Conservation (phyloP, 2,329 filamentous ascomycete genomes). For the Sporothrix mexicana region DNA sequence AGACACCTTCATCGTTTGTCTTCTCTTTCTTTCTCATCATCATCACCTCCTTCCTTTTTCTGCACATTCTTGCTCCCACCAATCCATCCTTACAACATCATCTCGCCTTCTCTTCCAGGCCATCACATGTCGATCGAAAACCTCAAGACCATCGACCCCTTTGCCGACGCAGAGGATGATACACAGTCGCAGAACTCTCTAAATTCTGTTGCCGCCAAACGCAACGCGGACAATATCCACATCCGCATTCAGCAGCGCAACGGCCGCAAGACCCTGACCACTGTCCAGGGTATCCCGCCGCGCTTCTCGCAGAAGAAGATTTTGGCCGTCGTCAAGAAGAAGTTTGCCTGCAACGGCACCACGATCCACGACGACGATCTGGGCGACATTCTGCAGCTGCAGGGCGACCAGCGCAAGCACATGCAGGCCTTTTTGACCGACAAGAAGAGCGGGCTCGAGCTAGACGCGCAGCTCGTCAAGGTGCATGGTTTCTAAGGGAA, state of each 20-base stretch:
- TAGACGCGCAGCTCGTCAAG: conserved; percentile 97
- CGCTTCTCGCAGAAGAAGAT: conserved; percentile 99
- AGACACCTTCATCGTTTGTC: not conserved
- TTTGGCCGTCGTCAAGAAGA: conserved; percentile 99
- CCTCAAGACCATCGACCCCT: conserved; percentile 98
- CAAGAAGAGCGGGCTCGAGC: conserved; percentile 90
- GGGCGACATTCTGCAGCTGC: conserved; percentile 88
- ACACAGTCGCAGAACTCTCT: conserved; percentile 43
- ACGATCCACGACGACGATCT: conserved; percentile 95
- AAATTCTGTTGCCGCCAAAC: conserved; percentile 47
- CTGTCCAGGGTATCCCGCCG: conserved; percentile 96
- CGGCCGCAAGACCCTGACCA: conserved; percentile 99
- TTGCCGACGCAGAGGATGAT: conserved; percentile 98
- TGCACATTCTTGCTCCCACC: not conserved
- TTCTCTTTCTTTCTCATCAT: not conserved
- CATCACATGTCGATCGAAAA: conserved; percentile 89
- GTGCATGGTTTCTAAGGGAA: conserved; percentile 70
- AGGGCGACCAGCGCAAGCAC: conserved; percentile 98
- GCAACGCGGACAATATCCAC: conserved; percentile 97
- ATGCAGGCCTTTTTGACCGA: conserved; percentile 96
- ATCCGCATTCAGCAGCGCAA: conserved; percentile 99
- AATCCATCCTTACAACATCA: not conserved
- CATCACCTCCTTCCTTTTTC: not conserved
- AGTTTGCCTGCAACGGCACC: conserved; percentile 92
- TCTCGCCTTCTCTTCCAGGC: not conserved